Base-by-base conservation (phyloP, 306 rosid genomes). In the Sechiopsis laciniata region DNA sequence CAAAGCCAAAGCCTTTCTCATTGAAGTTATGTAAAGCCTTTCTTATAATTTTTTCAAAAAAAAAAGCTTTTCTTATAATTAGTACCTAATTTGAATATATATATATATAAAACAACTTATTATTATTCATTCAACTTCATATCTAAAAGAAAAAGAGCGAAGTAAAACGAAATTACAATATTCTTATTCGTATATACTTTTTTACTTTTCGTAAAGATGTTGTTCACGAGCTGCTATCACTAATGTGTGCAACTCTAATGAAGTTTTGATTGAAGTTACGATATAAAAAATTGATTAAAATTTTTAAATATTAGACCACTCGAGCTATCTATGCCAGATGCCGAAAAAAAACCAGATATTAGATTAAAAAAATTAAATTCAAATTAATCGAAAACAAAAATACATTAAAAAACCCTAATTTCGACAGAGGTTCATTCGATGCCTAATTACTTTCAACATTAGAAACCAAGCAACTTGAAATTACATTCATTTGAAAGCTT, bases 401-500 rank as follows among this genome's bases (percentile, higher is more conserved):
- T 0, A 45, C 4, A 19, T 45, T 21, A 7, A 45, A 22, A 46
- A 42, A 35, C 40, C 32, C 32, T 26, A 26, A 26, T 26, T 26
- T 26, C 32, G 32, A 26, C 32, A 26, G 32, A 26, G 32, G 32
- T 26, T 26, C 32, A 26, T 26, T 26, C 32, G 32, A 3, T 26
- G 3, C 32, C 32, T 26, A 26, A 26, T 26, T 26, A 26, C 32
- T 26, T 26, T 26, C 32, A 1, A 26, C 3, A 26, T 26, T 26
- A 3, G 32, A 3, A 26, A n/a, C n/a, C 2, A 12, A 68, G 21
- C 40, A 68, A 20, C 40, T 21, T 48, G n/a, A 12, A 68, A 6
- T 46, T 68, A 68, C 56, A 48, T 46, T 20, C 56, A 68, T 68
- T 21, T 14, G 40, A 68, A 46, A 68, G 73, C 73, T 46, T 46